Conservation (phyloP, 257 asterid species). For the Forsythia viridissima region DNA sequence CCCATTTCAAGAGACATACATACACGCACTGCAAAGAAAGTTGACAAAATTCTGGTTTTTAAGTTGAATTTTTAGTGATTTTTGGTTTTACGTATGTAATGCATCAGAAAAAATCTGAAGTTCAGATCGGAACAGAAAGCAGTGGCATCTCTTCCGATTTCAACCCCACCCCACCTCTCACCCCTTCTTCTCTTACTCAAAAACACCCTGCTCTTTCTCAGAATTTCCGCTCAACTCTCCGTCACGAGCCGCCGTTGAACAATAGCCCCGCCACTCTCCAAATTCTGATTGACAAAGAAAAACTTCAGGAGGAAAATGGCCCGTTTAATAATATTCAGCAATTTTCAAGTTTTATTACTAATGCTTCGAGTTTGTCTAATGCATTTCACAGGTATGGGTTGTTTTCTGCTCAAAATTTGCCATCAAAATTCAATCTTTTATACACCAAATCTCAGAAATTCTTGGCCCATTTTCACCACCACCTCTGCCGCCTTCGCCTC, state of each 20-base stretch:
- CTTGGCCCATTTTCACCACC: constrained; percentile 38
- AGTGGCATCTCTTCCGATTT: constrained; percentile 56
- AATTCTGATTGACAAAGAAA: constrained; percentile 25
- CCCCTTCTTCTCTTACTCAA: constrained; percentile 32
- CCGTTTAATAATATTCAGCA: constrained; percentile 26
- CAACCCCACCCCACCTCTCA: constrained; percentile 38
- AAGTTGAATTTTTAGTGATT: background rate
- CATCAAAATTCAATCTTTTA: constrained; percentile 23
- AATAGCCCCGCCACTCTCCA: constrained; percentile 26
- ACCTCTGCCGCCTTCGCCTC: constrained; percentile 39
- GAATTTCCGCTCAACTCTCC: constrained; percentile 9
- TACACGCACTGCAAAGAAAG: background rate
- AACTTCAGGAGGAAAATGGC: constrained; percentile 17
- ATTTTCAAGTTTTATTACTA: constrained; percentile 20
- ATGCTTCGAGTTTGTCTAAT: constrained; percentile 30
- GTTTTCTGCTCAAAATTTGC: constrained; percentile 26
- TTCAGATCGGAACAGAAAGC: constrained; percentile 57
- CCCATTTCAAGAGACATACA: background rate
- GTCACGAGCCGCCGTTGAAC: constrained; percentile 18
- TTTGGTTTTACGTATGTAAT: constrained; percentile 26
- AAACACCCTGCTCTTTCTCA: constrained; percentile 18
- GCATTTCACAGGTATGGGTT: constrained; percentile 34
- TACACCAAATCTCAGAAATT: constrained; percentile 22
- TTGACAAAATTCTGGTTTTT: background rate
- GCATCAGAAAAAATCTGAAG: constrained; percentile 56